phyloP scores from a whole-genome alignment of 495 filamentous ascomycete genomes.

The Astrothelium subdiscretum region DNA sequence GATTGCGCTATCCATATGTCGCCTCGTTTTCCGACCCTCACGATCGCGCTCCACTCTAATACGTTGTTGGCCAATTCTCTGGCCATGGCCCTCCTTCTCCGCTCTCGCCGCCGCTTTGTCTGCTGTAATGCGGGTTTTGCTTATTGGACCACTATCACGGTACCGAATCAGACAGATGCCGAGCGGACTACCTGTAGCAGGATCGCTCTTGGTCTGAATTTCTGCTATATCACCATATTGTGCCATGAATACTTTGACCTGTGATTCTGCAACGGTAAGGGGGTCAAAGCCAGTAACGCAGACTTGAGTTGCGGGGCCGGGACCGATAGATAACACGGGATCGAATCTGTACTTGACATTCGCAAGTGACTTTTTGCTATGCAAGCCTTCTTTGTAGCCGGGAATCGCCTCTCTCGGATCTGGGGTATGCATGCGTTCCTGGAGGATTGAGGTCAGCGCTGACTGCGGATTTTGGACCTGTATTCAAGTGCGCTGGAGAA shows the following conservation, averaged over 20 bases:
- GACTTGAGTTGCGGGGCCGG: conserved; percentile 78
- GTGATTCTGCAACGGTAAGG: conserved; percentile 57
- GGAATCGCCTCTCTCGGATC: conserved; percentile 66
- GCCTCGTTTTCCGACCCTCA: conserved; percentile 67
- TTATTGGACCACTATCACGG: conserved; percentile 44
- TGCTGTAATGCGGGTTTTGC: conserved; percentile 19
- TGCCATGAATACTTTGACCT: conserved; percentile 69
- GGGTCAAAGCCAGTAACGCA: conserved; percentile 92
- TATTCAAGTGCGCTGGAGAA: not conserved
- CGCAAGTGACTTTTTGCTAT: not conserved
- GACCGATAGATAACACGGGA: conserved; percentile 66
- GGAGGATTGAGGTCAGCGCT: not conserved
- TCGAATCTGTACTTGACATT: conserved; percentile 54
- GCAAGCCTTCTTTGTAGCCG: conserved; percentile 32
- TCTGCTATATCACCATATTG: conserved; percentile 81
- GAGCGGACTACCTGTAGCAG: conserved; percentile 81
- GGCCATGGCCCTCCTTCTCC: conserved; percentile 53
- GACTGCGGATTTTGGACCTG: not conserved
- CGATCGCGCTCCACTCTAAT: conserved; percentile 80
- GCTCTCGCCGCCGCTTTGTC: conserved; percentile 73
- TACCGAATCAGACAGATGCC: conserved; percentile 88
- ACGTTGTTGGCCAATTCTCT: conserved; percentile 57
- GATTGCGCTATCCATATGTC: conserved; percentile 57
- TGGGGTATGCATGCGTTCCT: conserved; percentile 29
- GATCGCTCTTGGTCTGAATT: conserved; percentile 82